These are phyloP conservation scores for Lophiotrema nucula DNA, from an alignment of 495 filamentous ascomycete genomes.

Conservation along the genomic window DNA sequence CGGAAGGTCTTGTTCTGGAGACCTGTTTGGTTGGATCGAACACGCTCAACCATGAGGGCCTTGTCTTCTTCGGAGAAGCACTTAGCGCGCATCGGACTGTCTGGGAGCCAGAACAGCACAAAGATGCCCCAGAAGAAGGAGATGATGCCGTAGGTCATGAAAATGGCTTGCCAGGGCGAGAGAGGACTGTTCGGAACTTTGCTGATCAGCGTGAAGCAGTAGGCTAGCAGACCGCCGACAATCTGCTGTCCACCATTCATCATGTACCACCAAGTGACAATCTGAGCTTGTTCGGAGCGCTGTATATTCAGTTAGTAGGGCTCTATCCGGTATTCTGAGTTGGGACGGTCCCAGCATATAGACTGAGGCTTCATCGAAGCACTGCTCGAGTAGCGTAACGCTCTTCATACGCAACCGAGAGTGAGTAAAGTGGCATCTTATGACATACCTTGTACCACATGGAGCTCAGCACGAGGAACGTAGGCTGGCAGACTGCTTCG, in stretches of 20 bases:
- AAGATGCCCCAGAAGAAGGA: slow-evolving; percentile 53
- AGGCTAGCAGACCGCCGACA: slow-evolving; percentile 53
- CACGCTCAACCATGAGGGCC: slow-evolving; percentile 53
- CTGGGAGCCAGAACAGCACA: slow-evolving; percentile 36
- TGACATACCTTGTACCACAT: slow-evolving; percentile 62
- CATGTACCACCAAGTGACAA: slow-evolving; percentile 61
- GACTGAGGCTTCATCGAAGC: too few relatives aligned
- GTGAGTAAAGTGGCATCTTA: too few relatives aligned
- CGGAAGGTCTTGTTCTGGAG: slow-evolving; percentile 37
- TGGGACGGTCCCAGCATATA: too few relatives aligned
- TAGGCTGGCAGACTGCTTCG: slow-evolving; percentile 52
- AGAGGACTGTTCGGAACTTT: slow-evolving; percentile 41
- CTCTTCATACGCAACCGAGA: too few relatives aligned
- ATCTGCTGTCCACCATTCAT: slow-evolving; percentile 34
- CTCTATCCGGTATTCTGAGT: too few relatives aligned
- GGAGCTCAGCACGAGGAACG: slow-evolving; percentile 40
- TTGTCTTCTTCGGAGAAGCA: slow-evolving; percentile 41
- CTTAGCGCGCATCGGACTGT: slow-evolving; percentile 40
- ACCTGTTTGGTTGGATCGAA: slow-evolving; percentile 36
- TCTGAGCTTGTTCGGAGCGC: slow-evolving; percentile 57
- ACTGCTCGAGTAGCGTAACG: too few relatives aligned
- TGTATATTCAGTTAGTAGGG: too few relatives aligned
- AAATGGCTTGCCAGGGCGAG: slow-evolving; percentile 60
- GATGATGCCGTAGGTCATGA: slow-evolving; percentile 55
- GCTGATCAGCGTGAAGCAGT: slow-evolving; percentile 57